Percentiles rank a stretch among this genome's conserved stretches.
Evolutionary conservation across 2,329 filamentous ascomycete genomes (phyloP).

Genomic region (Fusarium udum): DNA sequence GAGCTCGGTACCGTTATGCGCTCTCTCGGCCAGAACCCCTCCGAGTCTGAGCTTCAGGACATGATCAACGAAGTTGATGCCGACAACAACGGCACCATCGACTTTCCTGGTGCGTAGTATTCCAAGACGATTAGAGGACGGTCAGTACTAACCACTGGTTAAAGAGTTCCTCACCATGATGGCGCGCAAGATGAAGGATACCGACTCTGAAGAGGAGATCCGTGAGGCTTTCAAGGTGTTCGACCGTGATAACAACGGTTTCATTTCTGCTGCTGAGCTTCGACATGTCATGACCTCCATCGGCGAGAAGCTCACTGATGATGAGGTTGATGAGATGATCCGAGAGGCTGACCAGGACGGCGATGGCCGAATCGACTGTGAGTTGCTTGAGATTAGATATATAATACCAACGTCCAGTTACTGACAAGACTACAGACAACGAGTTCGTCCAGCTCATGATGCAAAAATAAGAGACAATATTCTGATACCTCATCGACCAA

Average conservation of each 20-base stretch:
- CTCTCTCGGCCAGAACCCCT: slow-evolving; percentile 88
- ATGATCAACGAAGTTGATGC: slow-evolving; percentile 96
- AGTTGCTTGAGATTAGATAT: slow-evolving; percentile 44
- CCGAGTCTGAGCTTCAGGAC: slow-evolving; percentile 88
- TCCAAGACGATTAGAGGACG: not conserved
- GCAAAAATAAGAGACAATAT: slow-evolving; percentile 75
- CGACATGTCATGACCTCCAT: slow-evolving; percentile 94
- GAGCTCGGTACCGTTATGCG: slow-evolving; percentile 91
- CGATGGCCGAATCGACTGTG: slow-evolving; percentile 89
- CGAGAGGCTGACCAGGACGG: slow-evolving; percentile 90
- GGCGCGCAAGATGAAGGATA: slow-evolving; percentile 95
- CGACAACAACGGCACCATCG: slow-evolving; percentile 92
- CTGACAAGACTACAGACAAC: slow-evolving; percentile 69
- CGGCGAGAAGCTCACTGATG: slow-evolving; percentile 89
- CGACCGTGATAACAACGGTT: slow-evolving; percentile 90
- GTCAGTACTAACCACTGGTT: slow-evolving; percentile 28
- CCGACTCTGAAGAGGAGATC: slow-evolving; percentile 90
- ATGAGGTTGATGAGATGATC: slow-evolving; percentile 94
- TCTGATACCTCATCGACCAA: slow-evolving; percentile 41
- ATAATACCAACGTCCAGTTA: not conserved
- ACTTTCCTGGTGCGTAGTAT: slow-evolving; percentile 78
- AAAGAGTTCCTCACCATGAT: slow-evolving; percentile 92
- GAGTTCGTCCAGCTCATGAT: slow-evolving; percentile 96
- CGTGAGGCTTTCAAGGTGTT: slow-evolving; percentile 90
- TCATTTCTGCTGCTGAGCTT: slow-evolving; percentile 88